Percentiles rank a stretch among this genome's conserved stretches.
phyloP scores from a whole-genome alignment of 2,329 filamentous ascomycete genomes.

The Pseudogymnoascus sp. region DNA sequence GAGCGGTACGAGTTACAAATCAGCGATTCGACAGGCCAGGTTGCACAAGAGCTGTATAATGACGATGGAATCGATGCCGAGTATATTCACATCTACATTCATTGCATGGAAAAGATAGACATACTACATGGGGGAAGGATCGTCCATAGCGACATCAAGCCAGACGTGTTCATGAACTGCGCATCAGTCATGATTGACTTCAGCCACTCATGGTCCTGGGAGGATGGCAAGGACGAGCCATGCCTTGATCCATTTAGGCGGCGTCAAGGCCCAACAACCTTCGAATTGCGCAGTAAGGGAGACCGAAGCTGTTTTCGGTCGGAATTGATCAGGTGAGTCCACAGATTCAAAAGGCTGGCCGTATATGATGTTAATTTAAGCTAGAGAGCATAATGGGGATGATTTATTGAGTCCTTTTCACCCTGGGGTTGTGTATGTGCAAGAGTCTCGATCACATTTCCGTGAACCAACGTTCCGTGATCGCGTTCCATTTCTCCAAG shows the following conservation, averaged over 20 bases:
- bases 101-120: constrained; percentile 8
- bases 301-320: background rate
- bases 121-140: background rate
- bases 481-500: background rate
- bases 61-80: background rate
- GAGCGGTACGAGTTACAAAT: background rate
- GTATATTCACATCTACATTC: background rate
- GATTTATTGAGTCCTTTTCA: background rate
- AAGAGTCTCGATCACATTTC: too few relatives aligned
- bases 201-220: background rate
- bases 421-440: background rate
- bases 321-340: background rate
- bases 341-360: background rate
- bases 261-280: background rate
- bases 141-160: background rate
- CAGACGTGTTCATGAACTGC: background rate
- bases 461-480: background rate
- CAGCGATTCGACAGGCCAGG: background rate
- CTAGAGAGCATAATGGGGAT: background rate
- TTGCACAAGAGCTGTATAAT: background rate
- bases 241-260: background rate
- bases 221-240: background rate
- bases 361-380: background rate
- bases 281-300: background rate
- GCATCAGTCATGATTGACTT: background rate